Evolutionary conservation across 192 early-diverging fungal genomes (phyloP).

Genomic region (Dissophora globulifera): DNA sequence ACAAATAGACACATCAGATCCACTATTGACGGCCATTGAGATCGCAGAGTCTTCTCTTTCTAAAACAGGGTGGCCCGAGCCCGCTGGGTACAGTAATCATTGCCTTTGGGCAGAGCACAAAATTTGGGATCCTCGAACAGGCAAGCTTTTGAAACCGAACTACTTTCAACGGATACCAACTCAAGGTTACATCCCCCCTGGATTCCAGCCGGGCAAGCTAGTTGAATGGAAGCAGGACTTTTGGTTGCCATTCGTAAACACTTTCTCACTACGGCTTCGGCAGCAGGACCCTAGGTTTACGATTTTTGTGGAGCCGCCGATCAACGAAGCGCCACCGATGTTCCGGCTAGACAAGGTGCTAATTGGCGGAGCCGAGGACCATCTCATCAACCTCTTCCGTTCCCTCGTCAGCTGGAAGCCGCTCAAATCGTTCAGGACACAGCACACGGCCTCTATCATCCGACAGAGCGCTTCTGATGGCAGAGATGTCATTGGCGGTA

Average conservation of each 20-base stretch:
- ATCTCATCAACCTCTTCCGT: constrained; percentile 59
- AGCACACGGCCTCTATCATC: constrained; percentile 16
- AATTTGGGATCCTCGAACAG: constrained; percentile 56
- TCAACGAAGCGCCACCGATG: constrained; percentile 58
- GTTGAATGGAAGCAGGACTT: constrained; percentile 52
- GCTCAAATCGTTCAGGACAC: constrained; percentile 40
- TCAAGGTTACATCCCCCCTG: constrained; percentile 15
- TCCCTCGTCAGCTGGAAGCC: constrained; percentile 57
- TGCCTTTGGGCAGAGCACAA: constrained; percentile 67
- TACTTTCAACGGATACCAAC: constrained; percentile 60
- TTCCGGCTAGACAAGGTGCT: constrained; percentile 40
- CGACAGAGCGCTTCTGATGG: constrained; percentile 1
- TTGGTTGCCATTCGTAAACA: constrained; percentile 60
- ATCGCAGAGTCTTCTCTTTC: constrained; percentile 34
- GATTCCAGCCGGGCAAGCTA: constrained; percentile 38
- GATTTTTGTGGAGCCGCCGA: constrained; percentile 65
- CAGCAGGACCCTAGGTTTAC: constrained; percentile 50
- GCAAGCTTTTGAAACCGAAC: constrained; percentile 42
- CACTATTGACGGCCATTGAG: background rate
- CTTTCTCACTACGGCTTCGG: constrained; percentile 53
- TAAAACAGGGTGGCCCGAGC: constrained; percentile 56
- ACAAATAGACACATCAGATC: background rate
- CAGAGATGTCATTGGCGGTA: background rate
- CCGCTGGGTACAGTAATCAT: constrained; percentile 34
- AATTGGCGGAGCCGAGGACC: constrained; percentile 60